A percentile compares a stretch with the other conserved stretches of the same genome.
Evolutionary conservation across 129 eudicot genomes (phyloP).

Genomic region (Apium graveolens): DNA sequence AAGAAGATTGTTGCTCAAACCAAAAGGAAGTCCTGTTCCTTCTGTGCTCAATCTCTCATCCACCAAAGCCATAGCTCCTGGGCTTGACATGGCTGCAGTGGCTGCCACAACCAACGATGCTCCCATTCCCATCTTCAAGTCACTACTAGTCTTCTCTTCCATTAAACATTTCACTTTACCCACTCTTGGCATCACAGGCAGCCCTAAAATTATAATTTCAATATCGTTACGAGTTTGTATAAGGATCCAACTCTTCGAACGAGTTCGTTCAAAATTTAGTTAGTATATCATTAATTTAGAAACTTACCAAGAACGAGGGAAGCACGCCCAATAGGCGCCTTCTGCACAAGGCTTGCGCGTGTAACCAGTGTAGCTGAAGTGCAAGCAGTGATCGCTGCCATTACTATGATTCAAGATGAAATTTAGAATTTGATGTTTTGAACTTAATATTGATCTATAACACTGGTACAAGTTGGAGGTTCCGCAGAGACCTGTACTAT

Average conservation of each 20-base stretch:
- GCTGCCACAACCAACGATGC: conserved; percentile 66
- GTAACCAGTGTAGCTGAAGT: conserved; percentile 51
- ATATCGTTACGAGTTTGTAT: background rate
- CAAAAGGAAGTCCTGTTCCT: conserved; percentile 7
- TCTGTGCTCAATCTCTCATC: conserved; percentile 31
- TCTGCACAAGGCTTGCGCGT: conserved; percentile 38
- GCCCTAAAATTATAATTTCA: conserved; percentile 23
- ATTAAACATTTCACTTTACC: conserved; percentile 53
- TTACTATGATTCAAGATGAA: conserved; percentile 12
- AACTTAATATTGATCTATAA: background rate
- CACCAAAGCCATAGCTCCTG: conserved; percentile 77
- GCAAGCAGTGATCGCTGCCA: conserved; percentile 77
- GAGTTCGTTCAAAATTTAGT: no score
- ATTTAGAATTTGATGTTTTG: background rate
- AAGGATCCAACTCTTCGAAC: background rate
- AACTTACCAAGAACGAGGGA: conserved; percentile 46
- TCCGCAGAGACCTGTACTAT: background rate
- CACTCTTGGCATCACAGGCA: conserved; percentile 46
- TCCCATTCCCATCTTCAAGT: conserved; percentile 35
- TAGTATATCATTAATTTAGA: no score
- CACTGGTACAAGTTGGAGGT: conserved; percentile 11
- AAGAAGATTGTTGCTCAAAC: conserved; percentile 35
- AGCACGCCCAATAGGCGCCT: conserved; percentile 19
- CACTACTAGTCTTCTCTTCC: conserved; percentile 18
- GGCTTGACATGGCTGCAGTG: conserved; percentile 54